Evolutionary conservation across 163 green algal genomes (phyloP), one percentile per base, ranked within the genome.

Genomic region (Chlorella variabilis): DNA sequence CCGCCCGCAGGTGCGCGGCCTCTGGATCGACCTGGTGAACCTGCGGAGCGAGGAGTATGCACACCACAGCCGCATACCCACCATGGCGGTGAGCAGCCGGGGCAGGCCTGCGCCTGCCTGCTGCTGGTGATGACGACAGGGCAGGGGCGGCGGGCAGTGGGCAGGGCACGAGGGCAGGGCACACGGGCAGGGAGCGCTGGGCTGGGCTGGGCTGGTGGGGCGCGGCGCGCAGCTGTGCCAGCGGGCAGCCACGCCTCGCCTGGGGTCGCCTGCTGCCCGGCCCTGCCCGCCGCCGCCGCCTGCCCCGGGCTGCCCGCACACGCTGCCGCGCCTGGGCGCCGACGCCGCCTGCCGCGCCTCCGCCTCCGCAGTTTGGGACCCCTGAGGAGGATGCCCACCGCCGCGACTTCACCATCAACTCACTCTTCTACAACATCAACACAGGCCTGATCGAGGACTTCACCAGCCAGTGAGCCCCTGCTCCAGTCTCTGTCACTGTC

Each of bases 401-500:
- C 31, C 85, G 92, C 21, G 95, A 97, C 89, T 93, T 99, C 79
- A 99, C 95, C 6, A 94, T 98, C 83, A 98, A 98, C 89, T 90
- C 87, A 66, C 83, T 99, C 38, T 99, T 99, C 85, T 99, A 99
- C 90, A 99, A 99, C 92, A 93, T 99, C 78, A 97, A 96, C 76
- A 94, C 89, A 0, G 85, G 91, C 2, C 33, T 61, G 3, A 86
- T 97, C 4, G 93, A 97, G 86, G 93, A 97, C 77, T 91, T 96
- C 45, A 96, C 93, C 0, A 87, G 87, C 0, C 48, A 58, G 73
- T 80, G 73, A 67, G 71, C n/a, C n/a, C n/a, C 11, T 2, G 25
- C 11, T 7, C 4, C 8, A 61, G 9, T n/a, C n/a, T n/a, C n/a
- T n/a, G n/a, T n/a, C n/a, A n/a, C n/a, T n/a, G n/a, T n/a, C n/a